Evolutionary conservation across 1,284 basidiomycete species (phyloP), one percentile per base, ranked within the genome.

Genomic region (Puccinia triticina): DNA sequence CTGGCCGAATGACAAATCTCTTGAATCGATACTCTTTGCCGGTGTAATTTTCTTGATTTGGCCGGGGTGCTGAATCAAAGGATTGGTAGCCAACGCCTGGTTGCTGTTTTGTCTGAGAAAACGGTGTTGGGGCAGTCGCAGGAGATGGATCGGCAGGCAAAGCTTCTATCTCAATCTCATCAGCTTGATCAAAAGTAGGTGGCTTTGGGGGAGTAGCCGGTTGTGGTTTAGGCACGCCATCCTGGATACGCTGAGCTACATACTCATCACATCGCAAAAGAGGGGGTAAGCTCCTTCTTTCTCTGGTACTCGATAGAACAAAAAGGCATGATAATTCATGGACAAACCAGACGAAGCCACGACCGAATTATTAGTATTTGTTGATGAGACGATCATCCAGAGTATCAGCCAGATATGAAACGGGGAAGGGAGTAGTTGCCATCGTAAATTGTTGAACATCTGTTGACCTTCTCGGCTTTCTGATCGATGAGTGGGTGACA

Each of bases 1-100:
- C 80, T 8, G 80, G 80, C 12, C 80, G 71, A 29, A 82, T 74
- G 61, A 75, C 80, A n/a, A 82, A 82, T 55, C 46, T n/a, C 46
- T 69, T 76, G 59, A 64, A 75, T 55, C 80, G 72, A 46, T 82
- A 82, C 50, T 82, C 80, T 26, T 26, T 74, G 12, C 80, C 80
- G 10, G 48, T 53, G 48, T 75, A 82, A 29, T 23, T 40, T 53
- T 48, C 53, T 10, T n/a, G 34, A 64, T 16, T 23, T 8, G 72
- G 16, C 32, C 2, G n/a, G n/a, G 78, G 40, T 34, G 29, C 40
- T 16, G 78, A 32, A 18, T 37, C 67, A 32, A 57, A 16, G 48
- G 50, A 34, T 57, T 48, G 48, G 10, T 72, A 1, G 14, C 37
- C 37, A 1, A 29, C 11, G 14, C 26, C 55, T 14, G 32, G 71